Conservation (phyloP, 2,329 filamentous ascomycete species). For the Pestalotiopsis sp. region DNA sequence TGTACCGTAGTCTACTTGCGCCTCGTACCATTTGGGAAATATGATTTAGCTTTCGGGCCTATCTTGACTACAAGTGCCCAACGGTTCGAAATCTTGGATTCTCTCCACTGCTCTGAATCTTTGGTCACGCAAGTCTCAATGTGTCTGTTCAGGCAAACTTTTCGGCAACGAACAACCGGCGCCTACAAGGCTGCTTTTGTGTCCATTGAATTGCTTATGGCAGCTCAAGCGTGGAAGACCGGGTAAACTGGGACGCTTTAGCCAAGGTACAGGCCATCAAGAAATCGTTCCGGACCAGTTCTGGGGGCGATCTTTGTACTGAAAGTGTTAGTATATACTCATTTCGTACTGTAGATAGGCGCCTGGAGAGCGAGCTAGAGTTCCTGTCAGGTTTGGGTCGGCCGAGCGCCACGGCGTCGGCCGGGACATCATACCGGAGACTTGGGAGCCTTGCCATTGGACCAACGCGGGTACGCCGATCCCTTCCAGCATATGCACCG, state of each 20-base stretch:
- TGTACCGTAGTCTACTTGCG: not conserved
- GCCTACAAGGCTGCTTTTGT: conserved; percentile 22
- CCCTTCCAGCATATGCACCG: not conserved
- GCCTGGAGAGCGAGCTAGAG: conserved; percentile 22
- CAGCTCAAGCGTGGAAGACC: conserved; percentile 15
- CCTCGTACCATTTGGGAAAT: not conserved
- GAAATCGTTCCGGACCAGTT: not conserved
- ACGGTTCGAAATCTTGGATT: conserved; percentile 10
- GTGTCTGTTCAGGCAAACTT: conserved; percentile 11
- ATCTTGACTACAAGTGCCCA: conserved; percentile 10
- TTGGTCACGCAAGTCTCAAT: not conserved
- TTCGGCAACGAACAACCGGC: conserved; percentile 29
- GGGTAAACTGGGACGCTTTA: not conserved
- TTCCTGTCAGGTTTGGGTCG: conserved; percentile 16
- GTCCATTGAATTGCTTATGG: conserved; percentile 14
- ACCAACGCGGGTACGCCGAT: not conserved
- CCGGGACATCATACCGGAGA: not conserved
- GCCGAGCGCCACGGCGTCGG: conserved; percentile 15
- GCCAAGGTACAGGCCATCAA: not conserved
- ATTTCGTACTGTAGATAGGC: not conserved
- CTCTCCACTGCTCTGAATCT: not conserved
- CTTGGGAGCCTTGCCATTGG: not conserved
- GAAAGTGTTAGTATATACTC: not conserved
- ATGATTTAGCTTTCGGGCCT: conserved; percentile 14
- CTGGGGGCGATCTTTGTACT: not conserved